These are phyloP conservation scores for Ramularia endophylla DNA, from an alignment of 2,329 filamentous ascomycete genomes.

Conservation along the genomic window DNA sequence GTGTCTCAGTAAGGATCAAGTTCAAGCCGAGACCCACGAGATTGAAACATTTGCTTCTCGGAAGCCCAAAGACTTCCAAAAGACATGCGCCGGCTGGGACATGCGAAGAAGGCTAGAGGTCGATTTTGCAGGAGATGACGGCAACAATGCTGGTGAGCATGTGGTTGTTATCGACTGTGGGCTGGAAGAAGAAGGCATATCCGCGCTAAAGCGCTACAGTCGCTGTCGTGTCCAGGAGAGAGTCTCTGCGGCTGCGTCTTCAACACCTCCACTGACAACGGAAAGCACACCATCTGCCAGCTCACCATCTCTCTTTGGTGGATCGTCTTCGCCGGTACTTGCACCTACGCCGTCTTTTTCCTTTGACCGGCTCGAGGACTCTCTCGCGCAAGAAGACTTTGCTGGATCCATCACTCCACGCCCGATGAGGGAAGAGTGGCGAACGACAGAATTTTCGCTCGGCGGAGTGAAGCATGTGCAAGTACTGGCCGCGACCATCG, in stretches of 20 bases:
- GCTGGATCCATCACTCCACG: slow-evolving; percentile 24
- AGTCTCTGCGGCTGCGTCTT: slow-evolving; percentile 6
- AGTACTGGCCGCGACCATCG: slow-evolving; percentile 66
- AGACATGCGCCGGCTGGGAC: slow-evolving; percentile 78
- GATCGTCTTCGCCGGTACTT: slow-evolving; percentile 31
- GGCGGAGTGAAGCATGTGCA: slow-evolving; percentile 53
- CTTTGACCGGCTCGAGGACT: slow-evolving; percentile 21
- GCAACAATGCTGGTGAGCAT: slow-evolving; percentile 67
- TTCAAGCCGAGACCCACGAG: slow-evolving; percentile 70
- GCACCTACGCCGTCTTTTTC: slow-evolving; percentile 28
- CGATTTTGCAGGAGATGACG: slow-evolving; percentile 80
- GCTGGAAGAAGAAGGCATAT: slow-evolving; percentile 51
- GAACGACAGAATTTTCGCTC: slow-evolving; percentile 55
- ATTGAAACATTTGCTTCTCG: slow-evolving; percentile 70
- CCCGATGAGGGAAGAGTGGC: slow-evolving; percentile 57
- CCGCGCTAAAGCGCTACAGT: slow-evolving; percentile 53
- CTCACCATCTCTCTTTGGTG: slow-evolving; percentile 48
- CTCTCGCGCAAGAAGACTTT: slow-evolving; percentile 22
- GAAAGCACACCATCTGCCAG: slow-evolving; percentile 20
- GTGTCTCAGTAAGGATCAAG: slow-evolving; percentile 63
- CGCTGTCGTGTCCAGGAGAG: slow-evolving; percentile 43
- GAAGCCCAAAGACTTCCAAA: slow-evolving; percentile 71
- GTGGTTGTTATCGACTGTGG: slow-evolving; percentile 71
- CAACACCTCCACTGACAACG: slow-evolving; percentile 24
- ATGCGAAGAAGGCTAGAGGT: slow-evolving; percentile 82